Conservation (phyloP, 257 asterid genomes). For the Prunella vulgaris region DNA sequence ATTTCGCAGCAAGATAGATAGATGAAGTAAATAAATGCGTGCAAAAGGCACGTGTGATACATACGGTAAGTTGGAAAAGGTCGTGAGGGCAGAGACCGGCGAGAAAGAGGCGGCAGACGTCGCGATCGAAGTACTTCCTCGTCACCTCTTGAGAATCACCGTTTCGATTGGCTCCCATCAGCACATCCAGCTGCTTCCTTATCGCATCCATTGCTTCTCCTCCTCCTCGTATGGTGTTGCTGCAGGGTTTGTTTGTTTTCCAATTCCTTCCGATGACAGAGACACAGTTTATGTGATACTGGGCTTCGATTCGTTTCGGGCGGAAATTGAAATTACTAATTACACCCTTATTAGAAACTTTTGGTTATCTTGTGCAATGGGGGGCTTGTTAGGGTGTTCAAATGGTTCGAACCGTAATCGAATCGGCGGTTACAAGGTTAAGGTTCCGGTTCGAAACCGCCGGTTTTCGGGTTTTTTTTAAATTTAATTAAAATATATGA, state of each 20-base stretch:
- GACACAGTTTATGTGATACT: background rate
- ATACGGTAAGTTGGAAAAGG: constrained; percentile 84
- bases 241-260: constrained; percentile 35
- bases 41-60: constrained; percentile 1
- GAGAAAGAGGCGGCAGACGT: constrained; percentile 89
- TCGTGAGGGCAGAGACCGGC: constrained; percentile 94
- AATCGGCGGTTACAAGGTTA: too few species aligned
- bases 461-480: too few species aligned
- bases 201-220: constrained; percentile 62
- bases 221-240: background rate
- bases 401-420: too few species aligned
- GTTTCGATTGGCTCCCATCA: constrained; percentile 91
- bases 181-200: constrained; percentile 86
- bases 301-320: background rate
- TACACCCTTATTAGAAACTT: background rate
- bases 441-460: too few species aligned
- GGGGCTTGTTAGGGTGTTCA: too few species aligned
- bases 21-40: background rate
- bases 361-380: background rate
- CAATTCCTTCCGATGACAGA: too few species aligned
- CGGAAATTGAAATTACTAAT: background rate
- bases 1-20: background rate
- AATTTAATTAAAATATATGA: too few species aligned
- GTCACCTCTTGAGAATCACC: constrained; percentile 78
- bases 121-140: constrained; percentile 85